Evolutionary conservation across 495 filamentous ascomycete genomes (phyloP), one percentile per base, ranked within the genome.

Genomic region (Penicillium longicatenatum): DNA sequence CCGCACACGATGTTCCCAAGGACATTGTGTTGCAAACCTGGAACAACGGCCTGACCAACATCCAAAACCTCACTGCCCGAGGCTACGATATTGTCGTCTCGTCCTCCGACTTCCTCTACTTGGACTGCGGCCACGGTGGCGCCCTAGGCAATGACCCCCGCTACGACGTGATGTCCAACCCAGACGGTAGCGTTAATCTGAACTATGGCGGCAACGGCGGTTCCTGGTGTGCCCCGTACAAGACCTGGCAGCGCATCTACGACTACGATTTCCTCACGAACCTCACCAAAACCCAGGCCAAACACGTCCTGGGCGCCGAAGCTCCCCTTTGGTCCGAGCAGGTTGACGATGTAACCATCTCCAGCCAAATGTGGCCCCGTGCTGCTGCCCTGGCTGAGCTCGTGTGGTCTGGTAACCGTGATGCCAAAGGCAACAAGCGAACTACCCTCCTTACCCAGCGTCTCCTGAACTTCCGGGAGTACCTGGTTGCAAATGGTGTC

Each of bases 161-260:
- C 22, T 84, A 84, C 70, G 70, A 82, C 63, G 77, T 79, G 17
- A 65, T 70, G 72, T 56, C 58, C 22, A 83, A 83, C 65, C 77
- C 79, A 0, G 72, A 74, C 56, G 64, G 63, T 39, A 66, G 61
- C 26, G 70, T 75, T 4, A 82, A 68, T 64, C 82, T 83, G 72
- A 84, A 84, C 72, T 84, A 75, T 57, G 73, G 70, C 39, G 82
- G 77, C 57, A 64, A 63, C 52, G 82, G 82, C 19, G 82, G 80
- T n/a, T 78, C 73, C 55, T 84, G 82, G 82, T 84, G 82, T 60
- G 80, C 75, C 0, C 82, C 82, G 0, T 84, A 84, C 71, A 84
- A 84, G 63, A 81, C 80, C 59, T 84, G 82, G 82, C 82, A 84
- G 60, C 79, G 82, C 17, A 82, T 84, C 68, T 84, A 84, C 70